Evolutionary conservation across 1,139 yeast species (phyloP).

Genomic region (Candida neerlandica): DNA sequence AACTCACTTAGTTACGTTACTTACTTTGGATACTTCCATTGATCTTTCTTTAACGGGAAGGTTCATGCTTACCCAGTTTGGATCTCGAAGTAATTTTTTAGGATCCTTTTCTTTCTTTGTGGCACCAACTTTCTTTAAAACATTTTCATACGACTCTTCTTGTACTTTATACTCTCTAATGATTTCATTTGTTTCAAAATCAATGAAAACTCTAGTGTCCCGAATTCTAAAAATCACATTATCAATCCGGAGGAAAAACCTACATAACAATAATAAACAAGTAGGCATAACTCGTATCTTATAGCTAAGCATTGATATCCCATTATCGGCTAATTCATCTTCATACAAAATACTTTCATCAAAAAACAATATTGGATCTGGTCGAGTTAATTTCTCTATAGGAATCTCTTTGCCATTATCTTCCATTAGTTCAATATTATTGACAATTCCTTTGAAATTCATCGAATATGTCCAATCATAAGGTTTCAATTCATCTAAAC

Average conservation of each 20-base stretch:
- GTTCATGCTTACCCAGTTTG: constrained; percentile 75
- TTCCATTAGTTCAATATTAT: constrained; percentile 20
- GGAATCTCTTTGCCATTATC: constrained; percentile 54
- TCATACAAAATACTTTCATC: constrained; percentile 89
- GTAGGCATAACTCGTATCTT: constrained; percentile 90
- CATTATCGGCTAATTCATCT: constrained; percentile 96
- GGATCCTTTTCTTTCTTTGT: constrained; percentile 59
- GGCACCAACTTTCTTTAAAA: constrained; percentile 43
- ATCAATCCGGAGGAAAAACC: constrained; percentile 87
- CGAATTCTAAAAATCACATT: constrained; percentile 81
- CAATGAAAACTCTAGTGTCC: constrained; percentile 83
- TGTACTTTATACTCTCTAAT: constrained; percentile 78
- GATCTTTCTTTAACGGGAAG: constrained; percentile 42
- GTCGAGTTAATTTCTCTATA: constrained; percentile 62
- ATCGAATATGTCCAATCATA: constrained; percentile 98
- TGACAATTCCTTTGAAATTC: constrained; percentile 63
- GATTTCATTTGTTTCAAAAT: constrained; percentile 64
- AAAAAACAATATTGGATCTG: constrained; percentile 85
- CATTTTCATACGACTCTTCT: constrained; percentile 64
- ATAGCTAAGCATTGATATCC: constrained; percentile 74
- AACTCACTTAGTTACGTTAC: not conserved
- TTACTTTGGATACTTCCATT: constrained; percentile 10
- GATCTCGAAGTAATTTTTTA: constrained; percentile 73
- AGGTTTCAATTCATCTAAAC: constrained; percentile 55
- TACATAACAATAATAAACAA: constrained; percentile 67